A percentile compares a stretch with the other conserved stretches of the same genome.
phyloP scores from a whole-genome alignment of 345 rosid species.

The Linum trigynum region DNA sequence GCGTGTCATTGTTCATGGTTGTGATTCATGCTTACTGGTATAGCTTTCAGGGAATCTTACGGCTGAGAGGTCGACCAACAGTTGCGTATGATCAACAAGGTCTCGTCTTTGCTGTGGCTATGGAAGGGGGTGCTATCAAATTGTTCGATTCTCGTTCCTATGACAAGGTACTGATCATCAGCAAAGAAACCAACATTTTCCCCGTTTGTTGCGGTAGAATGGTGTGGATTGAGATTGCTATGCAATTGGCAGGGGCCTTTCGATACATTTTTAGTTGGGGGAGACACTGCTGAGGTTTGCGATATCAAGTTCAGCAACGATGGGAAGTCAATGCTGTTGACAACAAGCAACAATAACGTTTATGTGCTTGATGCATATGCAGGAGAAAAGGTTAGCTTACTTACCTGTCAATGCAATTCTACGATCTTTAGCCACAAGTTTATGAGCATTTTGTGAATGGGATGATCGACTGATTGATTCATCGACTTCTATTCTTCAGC shows the following conservation, averaged over 20 bases:
- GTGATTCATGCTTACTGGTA: slow-evolving; percentile 48
- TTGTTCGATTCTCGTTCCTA: slow-evolving; percentile 88
- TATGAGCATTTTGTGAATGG: not conserved
- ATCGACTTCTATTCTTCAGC: slow-evolving; percentile 35
- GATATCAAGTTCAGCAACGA: slow-evolving; percentile 96
- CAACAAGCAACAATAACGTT: slow-evolving; percentile 74
- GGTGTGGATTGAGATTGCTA: slow-evolving; percentile 3
- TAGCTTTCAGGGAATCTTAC: slow-evolving; percentile 80
- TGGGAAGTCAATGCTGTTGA: slow-evolving; percentile 90
- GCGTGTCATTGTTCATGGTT: slow-evolving; percentile 11
- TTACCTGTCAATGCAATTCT: not conserved
- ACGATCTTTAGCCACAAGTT: not conserved
- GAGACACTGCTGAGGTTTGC: slow-evolving; percentile 90
- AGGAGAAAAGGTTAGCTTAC: slow-evolving; percentile 79
- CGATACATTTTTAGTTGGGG: slow-evolving; percentile 92
- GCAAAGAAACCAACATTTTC: not conserved
- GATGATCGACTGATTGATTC: slow-evolving; percentile 7
- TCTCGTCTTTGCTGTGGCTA: slow-evolving; percentile 94
- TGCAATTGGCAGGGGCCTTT: slow-evolving; percentile 67
- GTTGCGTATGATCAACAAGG: slow-evolving; percentile 99
- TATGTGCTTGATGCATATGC: slow-evolving; percentile 91
- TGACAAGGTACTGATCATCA: slow-evolving; percentile 54
- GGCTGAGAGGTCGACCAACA: slow-evolving; percentile 85
- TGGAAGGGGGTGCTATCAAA: slow-evolving; percentile 98
- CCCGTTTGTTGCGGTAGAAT: not conserved